Evolutionary conservation across 352 stramenopile species (phyloP), one percentile per base, ranked within the genome.

Genomic region (Globisporangium uncinulatum): DNA sequence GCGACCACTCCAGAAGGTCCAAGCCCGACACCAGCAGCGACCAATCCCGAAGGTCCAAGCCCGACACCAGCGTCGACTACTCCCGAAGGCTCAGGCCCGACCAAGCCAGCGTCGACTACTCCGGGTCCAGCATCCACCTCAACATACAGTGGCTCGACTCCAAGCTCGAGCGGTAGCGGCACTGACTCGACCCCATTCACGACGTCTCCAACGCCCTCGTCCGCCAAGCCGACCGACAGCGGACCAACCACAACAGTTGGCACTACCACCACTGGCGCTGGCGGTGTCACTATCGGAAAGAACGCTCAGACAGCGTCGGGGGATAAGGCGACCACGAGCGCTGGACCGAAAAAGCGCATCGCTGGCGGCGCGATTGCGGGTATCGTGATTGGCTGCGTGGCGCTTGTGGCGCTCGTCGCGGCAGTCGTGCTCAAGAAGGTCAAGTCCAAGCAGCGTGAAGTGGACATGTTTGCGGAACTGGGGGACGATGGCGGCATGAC

Each of bases 391-490:
- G 47, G 56, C 6, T 61, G 56, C 19, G n/a, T 37, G 36, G 47
- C 47, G 20, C 17, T 47, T n/a, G 7, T 61, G 10, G 56, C 55
- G 39, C 11, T 50, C 21, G 36, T 61, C 46, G 55, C 37, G 7
- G 56, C 45, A 1, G 56, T 37, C 10, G 37, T 56, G 20, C 37
- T 56, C 46, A 47, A 51, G 24, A 61, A 54, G 36, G 50, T 61
- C 46, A 47, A 61, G 46, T 31, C 37, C 5, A 61, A 61, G 56
- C 56, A 61, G 46, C 56, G 56, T 36, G 56, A 61, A 20, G 56
- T 61, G 21, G 47, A 61, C 47, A 42, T 61, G 47, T 56, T 61
- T 20, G 56, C 56, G 1, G 56, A 61, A 36, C 56, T 55, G 21
- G 37, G 36, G 11, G 56, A 56, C 56, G 56, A 53, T 6, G 11